Evolutionary conservation across 1,284 basidiomycete species (phyloP).

Genomic region (Heliocybe sulcata): DNA sequence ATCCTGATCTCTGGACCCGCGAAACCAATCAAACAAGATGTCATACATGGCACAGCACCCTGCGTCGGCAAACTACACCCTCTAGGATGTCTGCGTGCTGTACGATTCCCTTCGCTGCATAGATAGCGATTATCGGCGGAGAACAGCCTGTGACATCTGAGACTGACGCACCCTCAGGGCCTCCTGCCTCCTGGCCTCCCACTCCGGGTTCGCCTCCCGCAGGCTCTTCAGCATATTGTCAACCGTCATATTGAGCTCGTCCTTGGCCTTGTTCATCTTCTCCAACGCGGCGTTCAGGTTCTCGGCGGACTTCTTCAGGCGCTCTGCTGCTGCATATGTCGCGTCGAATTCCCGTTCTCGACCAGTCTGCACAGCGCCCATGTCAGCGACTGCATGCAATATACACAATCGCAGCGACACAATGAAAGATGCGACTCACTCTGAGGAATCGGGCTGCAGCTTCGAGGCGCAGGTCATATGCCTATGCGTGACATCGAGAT

Average conservation of each 20-base stretch:
- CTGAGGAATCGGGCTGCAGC: background rate
- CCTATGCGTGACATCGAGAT: background rate
- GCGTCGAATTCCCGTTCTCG: background rate
- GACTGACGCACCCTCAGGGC: background rate
- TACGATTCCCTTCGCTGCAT: background rate
- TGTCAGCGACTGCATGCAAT: background rate
- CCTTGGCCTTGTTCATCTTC: background rate
- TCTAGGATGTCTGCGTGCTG: background rate
- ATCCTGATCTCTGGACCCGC: background rate
- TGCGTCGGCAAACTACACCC: too few relatives aligned
- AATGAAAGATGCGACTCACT: background rate
- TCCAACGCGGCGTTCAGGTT: background rate
- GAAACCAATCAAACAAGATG: background rate
- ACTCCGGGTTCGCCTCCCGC: conserved; percentile 1
- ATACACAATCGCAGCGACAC: background rate
- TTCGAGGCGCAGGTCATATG: background rate
- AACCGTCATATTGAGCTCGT: background rate
- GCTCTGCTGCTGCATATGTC: background rate
- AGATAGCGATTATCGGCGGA: too few relatives aligned
- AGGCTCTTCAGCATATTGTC: background rate
- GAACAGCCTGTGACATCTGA: too few relatives aligned
- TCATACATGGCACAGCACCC: background rate
- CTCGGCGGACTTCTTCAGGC: background rate
- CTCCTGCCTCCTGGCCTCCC: conserved; percentile 2
- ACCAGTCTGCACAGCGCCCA: background rate